A percentile compares a stretch with the other conserved stretches of the same genome.
These are phyloP conservation scores for Tarenaya hassleriana DNA, from an alignment of 345 rosid genomes.

Conservation along the genomic window DNA sequence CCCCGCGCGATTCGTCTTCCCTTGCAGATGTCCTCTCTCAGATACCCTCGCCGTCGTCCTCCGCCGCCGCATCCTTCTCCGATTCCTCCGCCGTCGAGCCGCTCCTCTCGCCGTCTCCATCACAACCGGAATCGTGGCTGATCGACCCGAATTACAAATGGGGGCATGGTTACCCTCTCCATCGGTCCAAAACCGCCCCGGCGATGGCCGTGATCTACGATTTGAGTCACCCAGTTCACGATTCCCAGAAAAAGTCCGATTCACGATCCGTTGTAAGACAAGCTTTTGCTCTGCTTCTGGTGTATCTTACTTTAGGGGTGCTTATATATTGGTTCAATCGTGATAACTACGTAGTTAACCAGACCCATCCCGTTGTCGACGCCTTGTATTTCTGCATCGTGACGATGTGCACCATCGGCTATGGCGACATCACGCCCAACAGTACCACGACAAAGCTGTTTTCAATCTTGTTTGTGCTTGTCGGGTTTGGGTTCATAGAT, in stretches of 20 bases:
- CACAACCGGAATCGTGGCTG: slow-evolving; percentile 20
- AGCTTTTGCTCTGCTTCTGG: slow-evolving; percentile 48
- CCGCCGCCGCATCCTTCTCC: slow-evolving; percentile 17
- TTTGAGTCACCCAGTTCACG: slow-evolving; percentile 17
- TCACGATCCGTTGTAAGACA: slow-evolving; percentile 59
- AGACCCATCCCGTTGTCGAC: slow-evolving; percentile 87
- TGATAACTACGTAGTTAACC: slow-evolving; percentile 44
- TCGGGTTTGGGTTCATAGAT: slow-evolving; percentile 86
- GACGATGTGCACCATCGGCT: slow-evolving; percentile 95
- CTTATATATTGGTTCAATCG: slow-evolving; percentile 65
- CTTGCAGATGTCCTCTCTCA: slow-evolving; percentile 50
- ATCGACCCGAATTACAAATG: not conserved
- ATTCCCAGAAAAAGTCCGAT: slow-evolving; percentile 37
- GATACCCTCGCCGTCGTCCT: slow-evolving; percentile 29
- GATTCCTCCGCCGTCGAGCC: slow-evolving; percentile 23
- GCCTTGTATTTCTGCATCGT: slow-evolving; percentile 89
- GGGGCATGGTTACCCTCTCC: slow-evolving; percentile 35
- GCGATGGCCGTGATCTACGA: slow-evolving; percentile 86
- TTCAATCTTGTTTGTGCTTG: slow-evolving; percentile 75
- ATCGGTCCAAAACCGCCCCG: slow-evolving; percentile 86
- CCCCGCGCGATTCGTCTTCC: slow-evolving; percentile 39
- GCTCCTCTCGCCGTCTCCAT: slow-evolving; percentile 7
- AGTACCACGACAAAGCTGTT: slow-evolving; percentile 67
- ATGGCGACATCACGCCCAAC: slow-evolving; percentile 86
- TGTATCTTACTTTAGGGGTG: slow-evolving; percentile 71